Evolutionary conservation across 106 monocot genomes (phyloP), one percentile per base, ranked within the genome.

Genomic region (Dioscorea zingiberensis): DNA sequence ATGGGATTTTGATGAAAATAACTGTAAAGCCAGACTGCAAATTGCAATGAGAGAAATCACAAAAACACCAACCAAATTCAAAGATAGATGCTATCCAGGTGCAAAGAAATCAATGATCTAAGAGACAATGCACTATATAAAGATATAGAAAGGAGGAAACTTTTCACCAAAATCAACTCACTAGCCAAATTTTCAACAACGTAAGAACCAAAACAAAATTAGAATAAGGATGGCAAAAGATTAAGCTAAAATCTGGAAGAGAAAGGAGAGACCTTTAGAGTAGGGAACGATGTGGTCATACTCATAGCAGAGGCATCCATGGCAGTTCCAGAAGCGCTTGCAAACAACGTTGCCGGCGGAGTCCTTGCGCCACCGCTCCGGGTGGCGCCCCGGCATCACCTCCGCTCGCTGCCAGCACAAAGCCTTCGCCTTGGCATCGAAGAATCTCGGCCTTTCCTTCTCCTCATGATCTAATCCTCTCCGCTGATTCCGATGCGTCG

Each of bases 261-360:
- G 3, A 23, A 2, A 10, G 7, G 46, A 9, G 29, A 12, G 24
- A 84, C 93, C 93, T 85, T 85, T 93, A 30, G 93, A 88, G 66
- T 80, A 95, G 27, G 94, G 94, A 27, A 95, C 30, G 45, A 95
- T 75, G 73, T 95, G 95, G 61, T 95, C 95, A 73, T 91, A 95
- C 68, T 95, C 91, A 70, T 85, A 95, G 74, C 95, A 95, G 69
- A 95, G 87, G 80, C 95, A 95, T 54, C 95, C 95, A 18, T 77
- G 76, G 78, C 95, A 95, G 76, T 81, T 85, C 76, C 69, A 85
- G 69, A 95, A 88, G 58, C 85, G 77, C 83, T 88, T 91, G 85
- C 95, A 95, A 21, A 95, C 87, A 54, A 95, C 69, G 67, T 95
- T 91, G 55, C 95, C 95, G 44, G 81, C 91, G 17, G 85, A 49